phyloP scores from a whole-genome alignment of 768 basidiomycete genomes.

The Boletus barrowsii region DNA sequence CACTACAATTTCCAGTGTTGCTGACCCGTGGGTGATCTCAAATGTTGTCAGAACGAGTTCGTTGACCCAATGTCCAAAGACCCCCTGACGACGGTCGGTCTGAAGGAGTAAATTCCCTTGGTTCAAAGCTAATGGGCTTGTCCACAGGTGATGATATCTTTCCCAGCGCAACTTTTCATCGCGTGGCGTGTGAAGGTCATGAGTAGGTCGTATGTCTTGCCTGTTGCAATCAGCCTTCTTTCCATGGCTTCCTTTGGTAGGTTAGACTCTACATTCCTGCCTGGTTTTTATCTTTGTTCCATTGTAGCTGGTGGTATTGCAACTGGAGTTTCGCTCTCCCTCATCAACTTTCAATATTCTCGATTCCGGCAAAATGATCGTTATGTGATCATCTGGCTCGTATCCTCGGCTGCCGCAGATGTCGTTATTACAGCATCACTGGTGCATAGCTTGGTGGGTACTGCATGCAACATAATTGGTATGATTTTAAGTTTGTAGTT shows the following conservation, averaged over 20 bases:
- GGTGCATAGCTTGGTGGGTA: slow-evolving; percentile 41
- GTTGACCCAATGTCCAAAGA: slow-evolving; percentile 28
- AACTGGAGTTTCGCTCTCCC: slow-evolving; percentile 30
- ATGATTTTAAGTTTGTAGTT: slow-evolving; percentile 22
- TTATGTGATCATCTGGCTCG: slow-evolving; percentile 41
- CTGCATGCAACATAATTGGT: neutral
- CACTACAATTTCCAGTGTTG: slow-evolving; percentile 8
- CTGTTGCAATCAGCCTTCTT: slow-evolving; percentile 21
- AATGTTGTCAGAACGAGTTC: neutral
- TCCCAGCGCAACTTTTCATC: slow-evolving; percentile 47
- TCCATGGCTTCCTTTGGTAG: slow-evolving; percentile 8
- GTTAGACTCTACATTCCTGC: neutral
- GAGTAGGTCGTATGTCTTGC: slow-evolving; percentile 27
- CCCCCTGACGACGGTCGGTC: slow-evolving; percentile 42
- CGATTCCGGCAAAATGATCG: slow-evolving; percentile 34
- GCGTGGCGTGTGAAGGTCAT: slow-evolving; percentile 41
- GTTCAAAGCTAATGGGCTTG: neutral
- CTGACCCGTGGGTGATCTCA: slow-evolving; percentile 5
- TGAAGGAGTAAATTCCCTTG: neutral
- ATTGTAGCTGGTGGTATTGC: slow-evolving; percentile 34
- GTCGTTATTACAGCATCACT: slow-evolving; percentile 41
- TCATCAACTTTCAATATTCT: slow-evolving; percentile 30
- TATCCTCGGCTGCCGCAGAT: slow-evolving; percentile 39
- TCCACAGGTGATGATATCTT: slow-evolving; percentile 42
- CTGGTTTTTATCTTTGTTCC: neutral